Evolutionary conservation across 1,284 basidiomycete genomes (phyloP).

Genomic region (Bjerkandera adusta): DNA sequence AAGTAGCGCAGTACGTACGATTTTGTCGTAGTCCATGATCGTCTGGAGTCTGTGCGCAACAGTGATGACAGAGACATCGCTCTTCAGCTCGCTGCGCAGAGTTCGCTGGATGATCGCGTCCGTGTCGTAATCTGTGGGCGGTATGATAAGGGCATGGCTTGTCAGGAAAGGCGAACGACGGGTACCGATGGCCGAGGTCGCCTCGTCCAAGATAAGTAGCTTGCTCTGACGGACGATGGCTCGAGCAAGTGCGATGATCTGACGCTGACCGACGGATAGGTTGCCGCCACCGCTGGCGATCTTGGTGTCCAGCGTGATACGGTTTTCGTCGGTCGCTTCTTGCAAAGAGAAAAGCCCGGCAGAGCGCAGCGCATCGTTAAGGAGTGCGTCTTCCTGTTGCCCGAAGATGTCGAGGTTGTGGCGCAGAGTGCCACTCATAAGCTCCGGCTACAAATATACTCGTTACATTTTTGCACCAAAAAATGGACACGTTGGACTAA

Average conservation of each 20-base stretch:
- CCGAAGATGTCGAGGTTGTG: conserved; percentile 72
- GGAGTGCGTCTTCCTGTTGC: conserved; percentile 64
- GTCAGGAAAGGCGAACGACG: neutral
- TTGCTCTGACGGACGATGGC: conserved; percentile 60
- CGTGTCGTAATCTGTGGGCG: conserved; percentile 55
- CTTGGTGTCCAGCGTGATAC: conserved; percentile 47
- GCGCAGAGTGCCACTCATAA: conserved; percentile 56
- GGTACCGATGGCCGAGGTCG: conserved; percentile 14
- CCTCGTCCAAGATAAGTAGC: conserved; percentile 57
- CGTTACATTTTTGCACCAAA: neutral
- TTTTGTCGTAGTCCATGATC: conserved; percentile 57
- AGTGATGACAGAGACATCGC: conserved; percentile 59
- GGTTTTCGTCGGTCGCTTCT: conserved; percentile 43
- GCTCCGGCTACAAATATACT: conserved; percentile 50
- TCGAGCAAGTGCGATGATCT: conserved; percentile 58
- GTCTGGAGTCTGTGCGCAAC: conserved; percentile 69
- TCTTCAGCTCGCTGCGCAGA: conserved; percentile 47
- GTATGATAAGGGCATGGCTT: neutral
- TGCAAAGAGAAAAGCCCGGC: conserved; percentile 55
- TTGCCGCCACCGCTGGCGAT: conserved; percentile 63
- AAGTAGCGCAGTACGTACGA: conserved; percentile 21
- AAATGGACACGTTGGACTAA: conserved; percentile 14
- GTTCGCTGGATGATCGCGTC: conserved; percentile 57
- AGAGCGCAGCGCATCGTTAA: conserved; percentile 42
- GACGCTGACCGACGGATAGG: conserved; percentile 51